Conservation (phyloP, 2,329 filamentous ascomycete genomes). For the Colletotrichum phormii region DNA sequence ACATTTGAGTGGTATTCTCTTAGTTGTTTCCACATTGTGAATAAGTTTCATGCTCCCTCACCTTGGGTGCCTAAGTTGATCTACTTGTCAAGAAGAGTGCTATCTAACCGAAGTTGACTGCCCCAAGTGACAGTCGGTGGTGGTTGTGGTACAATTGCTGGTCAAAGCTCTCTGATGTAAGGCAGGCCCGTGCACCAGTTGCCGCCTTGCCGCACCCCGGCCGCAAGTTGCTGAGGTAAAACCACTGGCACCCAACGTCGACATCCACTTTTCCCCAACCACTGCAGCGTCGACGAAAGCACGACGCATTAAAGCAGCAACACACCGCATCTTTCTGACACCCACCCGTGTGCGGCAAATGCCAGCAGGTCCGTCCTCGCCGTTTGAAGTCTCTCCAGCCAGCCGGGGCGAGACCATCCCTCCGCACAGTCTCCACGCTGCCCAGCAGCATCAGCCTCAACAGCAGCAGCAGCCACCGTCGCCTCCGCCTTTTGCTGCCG, state of each 20-base stretch:
- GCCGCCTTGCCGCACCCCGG: constrained; percentile 17
- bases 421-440: constrained; percentile 25
- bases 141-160: not conserved
- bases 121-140: too few relatives aligned
- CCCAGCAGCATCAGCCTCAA: constrained; percentile 39
- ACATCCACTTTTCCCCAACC: constrained; percentile 17
- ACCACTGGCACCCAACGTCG: not conserved
- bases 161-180: not conserved
- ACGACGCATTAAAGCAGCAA: constrained; percentile 37
- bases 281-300: constrained; percentile 5
- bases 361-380: constrained; percentile 9
- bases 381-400: constrained; percentile 22
- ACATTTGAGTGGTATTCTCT: not conserved
- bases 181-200: constrained; percentile 23
- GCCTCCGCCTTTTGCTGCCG: constrained; percentile 26
- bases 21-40: too few relatives aligned
- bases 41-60: not conserved
- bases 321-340: constrained; percentile 2
- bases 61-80: not conserved
- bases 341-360: not conserved
- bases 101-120: not conserved
- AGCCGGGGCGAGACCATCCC: constrained; percentile 7
- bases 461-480: constrained; percentile 39
- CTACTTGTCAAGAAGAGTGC: not conserved
- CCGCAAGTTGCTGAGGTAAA: not conserved